A percentile compares a stretch with the other conserved stretches of the same genome.
Evolutionary conservation across 768 basidiomycete species (phyloP).

Genomic region (Naematelia aurantialba): DNA sequence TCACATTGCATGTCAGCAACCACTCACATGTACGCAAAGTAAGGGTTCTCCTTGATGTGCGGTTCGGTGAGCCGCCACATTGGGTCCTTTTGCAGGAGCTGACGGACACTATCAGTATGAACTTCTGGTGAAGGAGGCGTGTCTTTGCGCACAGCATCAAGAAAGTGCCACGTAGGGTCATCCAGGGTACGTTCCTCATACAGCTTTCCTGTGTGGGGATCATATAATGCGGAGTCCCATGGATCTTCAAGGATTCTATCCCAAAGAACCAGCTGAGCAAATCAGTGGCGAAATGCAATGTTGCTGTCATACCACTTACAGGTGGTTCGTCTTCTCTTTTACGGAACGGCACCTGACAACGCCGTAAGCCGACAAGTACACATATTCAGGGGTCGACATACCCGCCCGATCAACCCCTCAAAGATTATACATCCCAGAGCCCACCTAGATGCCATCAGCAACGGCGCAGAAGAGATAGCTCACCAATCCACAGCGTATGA

Average conservation of each 20-base stretch:
- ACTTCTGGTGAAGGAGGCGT: not conserved
- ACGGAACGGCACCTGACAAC: constrained; percentile 34
- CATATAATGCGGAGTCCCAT: constrained; percentile 19
- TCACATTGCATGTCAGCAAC: constrained; percentile 11
- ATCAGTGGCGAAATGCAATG: constrained; percentile 2
- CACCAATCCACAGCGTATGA: constrained; percentile 95
- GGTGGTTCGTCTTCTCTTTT: constrained; percentile 29
- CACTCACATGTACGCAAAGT: constrained; percentile 88
- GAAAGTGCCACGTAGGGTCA: constrained; percentile 88
- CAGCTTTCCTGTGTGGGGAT: constrained; percentile 55
- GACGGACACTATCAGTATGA: constrained; percentile 5
- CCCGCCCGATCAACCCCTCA: constrained; percentile 94
- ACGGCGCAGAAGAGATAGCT: not conserved
- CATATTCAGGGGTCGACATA: constrained; percentile 54
- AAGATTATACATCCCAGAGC: constrained; percentile 95
- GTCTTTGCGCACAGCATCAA: constrained; percentile 71
- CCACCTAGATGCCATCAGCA: constrained; percentile 51
- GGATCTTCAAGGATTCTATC: constrained; percentile 72
- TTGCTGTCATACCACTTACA: constrained; percentile 12
- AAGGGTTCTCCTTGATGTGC: constrained; percentile 86
- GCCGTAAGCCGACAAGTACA: not conserved
- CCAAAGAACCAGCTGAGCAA: constrained; percentile 17
- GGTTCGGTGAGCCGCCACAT: constrained; percentile 86
- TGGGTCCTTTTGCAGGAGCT: constrained; percentile 92
- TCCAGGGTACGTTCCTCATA: constrained; percentile 91